Evolutionary conservation across 2,329 filamentous ascomycete genomes (phyloP).

Genomic region (Fusarium sterilihyphosum): DNA sequence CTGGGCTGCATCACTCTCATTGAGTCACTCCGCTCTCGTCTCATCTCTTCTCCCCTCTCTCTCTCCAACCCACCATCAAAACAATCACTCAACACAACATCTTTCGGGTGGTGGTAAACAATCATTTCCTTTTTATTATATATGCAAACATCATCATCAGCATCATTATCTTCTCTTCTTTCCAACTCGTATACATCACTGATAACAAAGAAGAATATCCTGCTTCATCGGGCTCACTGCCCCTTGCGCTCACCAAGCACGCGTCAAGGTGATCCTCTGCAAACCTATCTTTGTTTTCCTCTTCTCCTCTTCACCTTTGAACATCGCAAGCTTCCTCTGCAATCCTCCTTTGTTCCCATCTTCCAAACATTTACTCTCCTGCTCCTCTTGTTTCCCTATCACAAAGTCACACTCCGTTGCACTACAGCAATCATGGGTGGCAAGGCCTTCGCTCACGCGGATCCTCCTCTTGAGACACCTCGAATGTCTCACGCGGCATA

Average conservation of each 20-base stretch:
- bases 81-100: not conserved
- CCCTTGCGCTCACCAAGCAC: not conserved
- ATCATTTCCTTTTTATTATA: not conserved
- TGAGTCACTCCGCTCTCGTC: slow-evolving; percentile 1
- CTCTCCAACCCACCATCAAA: not conserved
- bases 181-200: not conserved
- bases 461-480: slow-evolving; percentile 65
- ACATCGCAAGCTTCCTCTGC: not conserved
- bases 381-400: not conserved
- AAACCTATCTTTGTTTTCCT: not conserved
- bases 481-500: slow-evolving; percentile 73
- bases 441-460: slow-evolving; percentile 61
- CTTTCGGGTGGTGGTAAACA: not conserved
- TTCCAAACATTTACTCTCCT: not conserved
- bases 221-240: not conserved
- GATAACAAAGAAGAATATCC: not conserved
- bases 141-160: not conserved
- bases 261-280: not conserved
- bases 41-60: not conserved
- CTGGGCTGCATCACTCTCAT: not conserved
- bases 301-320: not conserved
- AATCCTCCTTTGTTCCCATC: not conserved
- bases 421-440: slow-evolving; percentile 68
- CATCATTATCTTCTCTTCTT: not conserved
- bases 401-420: not conserved